Percentiles rank a stretch among this genome's conserved stretches.
Conservation (phyloP, 2,329 filamentous ascomycete genomes). For the Penicillium sp. region DNA sequence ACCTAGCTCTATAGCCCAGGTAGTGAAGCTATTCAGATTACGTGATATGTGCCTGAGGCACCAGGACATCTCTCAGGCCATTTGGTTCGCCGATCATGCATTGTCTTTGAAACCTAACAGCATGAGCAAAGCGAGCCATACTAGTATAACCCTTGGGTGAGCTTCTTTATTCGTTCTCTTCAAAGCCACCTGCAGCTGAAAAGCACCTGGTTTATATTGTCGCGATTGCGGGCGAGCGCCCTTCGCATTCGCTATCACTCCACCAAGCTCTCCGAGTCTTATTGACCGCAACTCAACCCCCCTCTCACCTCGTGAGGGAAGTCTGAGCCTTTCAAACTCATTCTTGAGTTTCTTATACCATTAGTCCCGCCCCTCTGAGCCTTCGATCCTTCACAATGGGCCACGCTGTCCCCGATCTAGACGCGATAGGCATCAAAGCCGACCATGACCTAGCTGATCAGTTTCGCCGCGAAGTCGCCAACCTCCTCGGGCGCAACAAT, state of each 20-base stretch:
- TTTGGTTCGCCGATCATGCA: constrained; percentile 14
- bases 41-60: constrained; percentile 24
- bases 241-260: constrained; percentile 3
- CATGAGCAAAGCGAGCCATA: constrained; percentile 6
- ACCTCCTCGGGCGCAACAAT: constrained; percentile 68
- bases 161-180: background rate
- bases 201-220: background rate
- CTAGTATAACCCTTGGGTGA: constrained; percentile 1
- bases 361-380: background rate
- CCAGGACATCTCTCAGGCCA: background rate
- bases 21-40: background rate
- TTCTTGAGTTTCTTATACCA: background rate
- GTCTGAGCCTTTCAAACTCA: background rate
- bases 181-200: background rate
- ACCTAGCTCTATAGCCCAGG: background rate
- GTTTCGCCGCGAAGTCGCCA: constrained; percentile 71
- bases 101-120: constrained; percentile 10
- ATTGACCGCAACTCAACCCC: constrained; percentile 6
- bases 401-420: constrained; percentile 43
- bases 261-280: constrained; percentile 12
- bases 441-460: constrained; percentile 57
- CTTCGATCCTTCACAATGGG: constrained; percentile 28
- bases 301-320: constrained; percentile 1
- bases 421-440: constrained; percentile 59
- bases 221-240: constrained; percentile 6